Conservation (phyloP, 2,329 filamentous ascomycete genomes). For the Claviceps sp. region DNA sequence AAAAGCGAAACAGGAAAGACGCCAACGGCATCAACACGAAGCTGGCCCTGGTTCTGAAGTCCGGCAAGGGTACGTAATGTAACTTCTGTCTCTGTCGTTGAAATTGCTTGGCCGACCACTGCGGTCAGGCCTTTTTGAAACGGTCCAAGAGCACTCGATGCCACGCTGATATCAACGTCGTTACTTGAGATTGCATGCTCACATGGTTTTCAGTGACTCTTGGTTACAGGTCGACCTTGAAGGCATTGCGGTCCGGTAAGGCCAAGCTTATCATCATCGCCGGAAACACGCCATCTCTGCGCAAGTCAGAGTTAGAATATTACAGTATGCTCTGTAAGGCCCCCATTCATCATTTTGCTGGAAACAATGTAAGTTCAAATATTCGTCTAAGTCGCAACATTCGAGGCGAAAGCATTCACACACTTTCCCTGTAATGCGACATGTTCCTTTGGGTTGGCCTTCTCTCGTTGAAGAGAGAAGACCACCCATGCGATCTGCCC, state of each 20-base stretch:
- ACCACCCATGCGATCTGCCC: constrained; percentile 43
- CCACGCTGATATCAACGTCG: not conserved
- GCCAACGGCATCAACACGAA: constrained; percentile 55
- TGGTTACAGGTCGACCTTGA: constrained; percentile 42
- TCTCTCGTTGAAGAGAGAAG: constrained; percentile 7
- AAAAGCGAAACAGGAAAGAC: constrained; percentile 79
- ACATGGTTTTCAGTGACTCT: constrained; percentile 21
- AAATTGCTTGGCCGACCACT: not conserved
- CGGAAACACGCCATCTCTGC: constrained; percentile 93
- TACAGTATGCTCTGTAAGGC: constrained; percentile 89
- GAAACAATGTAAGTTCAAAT: constrained; percentile 82
- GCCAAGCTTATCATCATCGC: constrained; percentile 93
- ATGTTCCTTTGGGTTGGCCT: not conserved
- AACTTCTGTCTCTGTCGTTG: too few relatives aligned
- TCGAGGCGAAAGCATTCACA: not conserved
- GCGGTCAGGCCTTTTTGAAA: not conserved
- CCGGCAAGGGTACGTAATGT: constrained; percentile 56
- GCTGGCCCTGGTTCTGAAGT: constrained; percentile 51
- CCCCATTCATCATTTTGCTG: constrained; percentile 92
- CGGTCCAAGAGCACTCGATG: not conserved
- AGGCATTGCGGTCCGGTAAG: constrained; percentile 88
- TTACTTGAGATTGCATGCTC: not conserved
- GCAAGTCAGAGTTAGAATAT: constrained; percentile 96
- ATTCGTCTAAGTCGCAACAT: not conserved
- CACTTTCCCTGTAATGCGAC: too few relatives aligned